Base-by-base conservation (phyloP, 2,329 filamentous ascomycete genomes). In the Paraconiothyrium sp. region DNA sequence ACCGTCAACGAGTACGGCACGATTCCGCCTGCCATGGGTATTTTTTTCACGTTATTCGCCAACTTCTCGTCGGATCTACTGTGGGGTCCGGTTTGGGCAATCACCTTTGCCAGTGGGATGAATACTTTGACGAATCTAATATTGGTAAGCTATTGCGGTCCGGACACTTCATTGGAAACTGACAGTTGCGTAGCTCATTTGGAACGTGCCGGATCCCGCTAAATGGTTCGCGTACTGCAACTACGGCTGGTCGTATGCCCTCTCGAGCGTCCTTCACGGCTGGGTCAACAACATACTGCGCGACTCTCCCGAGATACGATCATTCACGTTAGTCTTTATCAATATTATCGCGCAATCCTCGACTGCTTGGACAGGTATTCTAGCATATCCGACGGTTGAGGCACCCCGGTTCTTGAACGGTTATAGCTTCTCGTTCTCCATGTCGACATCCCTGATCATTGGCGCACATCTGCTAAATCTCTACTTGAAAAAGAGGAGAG, bases 61-160 rank as follows among this genome's bases (percentile, higher is more conserved):
- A 84, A 83, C 68, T 88, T 89, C 63, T 78, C 80, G 0, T 86
- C 85, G 0, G 86, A 87, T 70, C 77, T 87, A 1, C 66, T 85
- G 2, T 72, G 84, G 4, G 85, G 84, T 0, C 85, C 82, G 0
- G 82, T 83, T 0, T 86, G 84, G 78, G 86, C 84, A 0, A 88
- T 89, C 49, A 86, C 85, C 0, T 65, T 84, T 0, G 76, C 85
- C 13, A 48, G 46, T 32, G 46, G 46, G 2, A 48, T 48, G 46
- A 48, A 48, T 16, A 48, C 46, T 9, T 16, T 48, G 20, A 48
- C 46, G 9, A 48, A 48, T 32, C 24, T 48, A 3, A 48, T 48
- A 9, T 27, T 48, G 24, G 46, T 48, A 16, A 48, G 46, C 1
- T 20, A 20, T 32, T 32, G 5, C 22, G 30, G n/a, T 30, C 85